A percentile compares a stretch with the other conserved stretches of the same genome.
Evolutionary conservation across 2,329 filamentous ascomycete genomes (phyloP).

Genomic region (Mariannaea elegans): DNA sequence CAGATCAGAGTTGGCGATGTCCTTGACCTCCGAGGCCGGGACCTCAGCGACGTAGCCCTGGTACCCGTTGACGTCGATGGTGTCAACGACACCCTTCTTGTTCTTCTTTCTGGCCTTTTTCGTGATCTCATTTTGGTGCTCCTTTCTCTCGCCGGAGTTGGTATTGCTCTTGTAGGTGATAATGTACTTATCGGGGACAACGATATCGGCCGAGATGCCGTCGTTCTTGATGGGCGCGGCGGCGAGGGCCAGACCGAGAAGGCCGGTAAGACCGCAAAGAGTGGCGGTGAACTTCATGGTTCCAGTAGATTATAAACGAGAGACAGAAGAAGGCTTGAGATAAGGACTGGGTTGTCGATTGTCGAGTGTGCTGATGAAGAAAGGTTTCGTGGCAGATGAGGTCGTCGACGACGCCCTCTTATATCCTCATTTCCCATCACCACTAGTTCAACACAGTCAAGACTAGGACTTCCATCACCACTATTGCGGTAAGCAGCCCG

Average conservation of each 20-base stretch:
- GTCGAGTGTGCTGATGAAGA: neutral
- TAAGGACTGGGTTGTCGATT: neutral
- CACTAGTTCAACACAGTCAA: neutral
- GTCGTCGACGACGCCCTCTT: neutral
- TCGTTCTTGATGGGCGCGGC: slow-evolving; percentile 16
- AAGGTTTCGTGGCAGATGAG: neutral
- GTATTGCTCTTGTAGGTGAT: slow-evolving; percentile 16
- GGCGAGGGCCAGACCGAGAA: slow-evolving; percentile 12
- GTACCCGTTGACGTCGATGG: neutral
- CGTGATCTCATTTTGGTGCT: slow-evolving; percentile 1
- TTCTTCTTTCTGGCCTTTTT: slow-evolving; percentile 17
- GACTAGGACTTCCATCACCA: neutral
- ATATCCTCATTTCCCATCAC: neutral
- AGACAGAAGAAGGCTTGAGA: neutral
- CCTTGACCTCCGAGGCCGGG: neutral
- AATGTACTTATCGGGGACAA: slow-evolving; percentile 26
- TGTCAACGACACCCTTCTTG: slow-evolving; percentile 18
- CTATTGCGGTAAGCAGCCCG: neutral
- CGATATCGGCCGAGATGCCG: slow-evolving; percentile 1
- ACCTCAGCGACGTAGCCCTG: slow-evolving; percentile 27
- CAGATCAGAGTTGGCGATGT: slow-evolving; percentile 13
- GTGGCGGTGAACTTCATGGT: slow-evolving; percentile 21
- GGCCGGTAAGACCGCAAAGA: slow-evolving; percentile 8
- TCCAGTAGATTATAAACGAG: neutral
- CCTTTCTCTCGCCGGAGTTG: neutral